Evolutionary conservation across 75 land plant species (phyloP).

Genomic region (Isoetes taiwanensis): DNA sequence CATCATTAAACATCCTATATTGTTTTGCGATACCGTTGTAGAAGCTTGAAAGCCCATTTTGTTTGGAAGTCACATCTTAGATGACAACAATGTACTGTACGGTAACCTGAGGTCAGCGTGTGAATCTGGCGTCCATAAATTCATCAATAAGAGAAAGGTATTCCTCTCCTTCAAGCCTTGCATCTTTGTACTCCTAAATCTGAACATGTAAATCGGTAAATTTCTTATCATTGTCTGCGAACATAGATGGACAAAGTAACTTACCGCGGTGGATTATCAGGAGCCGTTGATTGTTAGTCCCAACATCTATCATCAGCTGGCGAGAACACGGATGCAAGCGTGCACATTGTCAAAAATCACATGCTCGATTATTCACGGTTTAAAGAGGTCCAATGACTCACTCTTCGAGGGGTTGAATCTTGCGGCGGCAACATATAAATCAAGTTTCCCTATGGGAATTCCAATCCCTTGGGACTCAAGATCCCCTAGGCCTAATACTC

Average conservation of each 20-base stretch:
- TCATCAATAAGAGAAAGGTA: constrained; percentile 2
- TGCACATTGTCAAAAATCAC: background rate
- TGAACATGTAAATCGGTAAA: background rate
- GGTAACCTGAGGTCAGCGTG: constrained; percentile 5
- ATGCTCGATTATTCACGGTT: background rate
- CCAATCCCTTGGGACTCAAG: background rate
- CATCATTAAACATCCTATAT: constrained; percentile 5
- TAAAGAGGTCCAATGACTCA: background rate
- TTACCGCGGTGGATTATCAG: background rate
- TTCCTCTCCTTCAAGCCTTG: constrained; percentile 7
- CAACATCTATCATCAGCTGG: background rate
- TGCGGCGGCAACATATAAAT: constrained; percentile 4
- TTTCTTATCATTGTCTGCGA: background rate
- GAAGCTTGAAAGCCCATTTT: constrained; percentile 7
- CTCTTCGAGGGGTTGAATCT: constrained; percentile 2
- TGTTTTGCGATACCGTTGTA: constrained; percentile 2
- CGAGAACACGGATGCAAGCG: background rate
- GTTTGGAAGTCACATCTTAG: background rate
- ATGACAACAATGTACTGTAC: background rate
- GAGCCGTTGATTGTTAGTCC: background rate
- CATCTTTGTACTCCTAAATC: constrained; percentile 1
- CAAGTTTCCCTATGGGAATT: background rate
- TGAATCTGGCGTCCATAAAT: background rate
- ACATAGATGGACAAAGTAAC: background rate
- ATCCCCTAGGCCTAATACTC: constrained; percentile 1